Evolutionary conservation across 768 basidiomycete species (phyloP).

Genomic region (Boletus insuetus): DNA sequence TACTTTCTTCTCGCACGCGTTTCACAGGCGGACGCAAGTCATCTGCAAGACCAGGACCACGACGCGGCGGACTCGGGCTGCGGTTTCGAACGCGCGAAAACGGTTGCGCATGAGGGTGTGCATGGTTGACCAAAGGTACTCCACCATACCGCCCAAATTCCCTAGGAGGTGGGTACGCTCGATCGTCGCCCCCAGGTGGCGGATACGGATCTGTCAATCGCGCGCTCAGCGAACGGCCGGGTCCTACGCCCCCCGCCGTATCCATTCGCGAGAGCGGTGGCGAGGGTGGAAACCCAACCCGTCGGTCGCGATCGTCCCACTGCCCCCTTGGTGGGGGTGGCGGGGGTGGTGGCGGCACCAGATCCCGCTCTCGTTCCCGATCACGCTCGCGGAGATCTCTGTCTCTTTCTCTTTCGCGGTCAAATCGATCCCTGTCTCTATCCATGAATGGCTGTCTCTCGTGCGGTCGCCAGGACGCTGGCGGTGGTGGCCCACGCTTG

Average conservation of each 20-base stretch:
- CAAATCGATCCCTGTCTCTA: slow-evolving; percentile 40
- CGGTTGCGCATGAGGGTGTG: neutral
- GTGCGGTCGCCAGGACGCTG: slow-evolving; percentile 29
- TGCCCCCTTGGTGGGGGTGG: slow-evolving; percentile 21
- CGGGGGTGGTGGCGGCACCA: slow-evolving; percentile 18
- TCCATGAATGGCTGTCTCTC: slow-evolving; percentile 32
- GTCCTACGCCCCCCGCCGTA: neutral
- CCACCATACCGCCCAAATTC: slow-evolving; percentile 27
- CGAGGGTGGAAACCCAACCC: slow-evolving; percentile 24
- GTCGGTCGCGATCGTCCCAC: slow-evolving; percentile 44
- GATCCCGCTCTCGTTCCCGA: slow-evolving; percentile 29
- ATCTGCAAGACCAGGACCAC: slow-evolving; percentile 29
- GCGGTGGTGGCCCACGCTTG: slow-evolving; percentile 26
- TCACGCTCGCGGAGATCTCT: slow-evolving; percentile 36
- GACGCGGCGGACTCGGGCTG: slow-evolving; percentile 41
- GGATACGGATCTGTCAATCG: slow-evolving; percentile 29
- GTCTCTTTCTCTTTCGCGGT: slow-evolving; percentile 35
- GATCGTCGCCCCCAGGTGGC: slow-evolving; percentile 19
- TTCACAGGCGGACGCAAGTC: slow-evolving; percentile 46
- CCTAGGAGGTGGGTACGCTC: slow-evolving; percentile 23
- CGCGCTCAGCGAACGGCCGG: slow-evolving; percentile 27
- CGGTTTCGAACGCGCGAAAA: slow-evolving; percentile 45
- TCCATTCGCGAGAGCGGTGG: slow-evolving; percentile 23
- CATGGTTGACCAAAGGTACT: slow-evolving; percentile 11
- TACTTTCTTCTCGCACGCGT: slow-evolving; percentile 43